phyloP scores from a whole-genome alignment of 2,329 filamentous ascomycete genomes.

The Dactylellina sp. region DNA sequence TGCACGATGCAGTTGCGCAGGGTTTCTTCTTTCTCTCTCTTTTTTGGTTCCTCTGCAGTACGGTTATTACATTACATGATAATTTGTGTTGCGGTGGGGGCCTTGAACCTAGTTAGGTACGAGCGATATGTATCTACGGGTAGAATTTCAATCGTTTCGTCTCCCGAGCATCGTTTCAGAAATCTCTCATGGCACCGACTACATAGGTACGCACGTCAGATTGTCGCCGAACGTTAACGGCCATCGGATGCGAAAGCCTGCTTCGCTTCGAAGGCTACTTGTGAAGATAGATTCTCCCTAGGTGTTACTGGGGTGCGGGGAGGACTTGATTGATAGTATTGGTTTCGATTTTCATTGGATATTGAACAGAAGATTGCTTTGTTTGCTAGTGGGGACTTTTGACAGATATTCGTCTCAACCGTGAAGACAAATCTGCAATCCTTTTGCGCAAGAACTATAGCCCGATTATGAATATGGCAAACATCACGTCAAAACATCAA shows the following conservation, averaged over 20 bases:
- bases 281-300: constrained; percentile 24
- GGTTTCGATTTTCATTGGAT: constrained; percentile 7
- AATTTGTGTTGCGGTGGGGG: constrained; percentile 1
- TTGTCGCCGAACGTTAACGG: constrained; percentile 43
- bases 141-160: constrained; percentile 38
- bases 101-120: not conserved
- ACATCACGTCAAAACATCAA: not conserved
- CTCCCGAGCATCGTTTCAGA: constrained; percentile 42
- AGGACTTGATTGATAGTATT: constrained; percentile 7
- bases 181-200: constrained; percentile 1
- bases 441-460: not conserved
- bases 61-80: not conserved
- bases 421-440: not conserved
- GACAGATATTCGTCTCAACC: too few relatives aligned
- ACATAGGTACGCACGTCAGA: constrained; percentile 19
- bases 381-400: constrained; percentile 14
- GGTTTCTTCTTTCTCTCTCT: not conserved
- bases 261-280: constrained; percentile 30
- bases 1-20: constrained; percentile 27
- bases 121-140: constrained; percentile 24
- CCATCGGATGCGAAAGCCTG: constrained; percentile 24
- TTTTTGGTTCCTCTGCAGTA: too few relatives aligned
- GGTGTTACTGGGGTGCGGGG: constrained; percentile 11
- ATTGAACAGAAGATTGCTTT: constrained; percentile 15
- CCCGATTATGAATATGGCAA: constrained; percentile 1